These are phyloP conservation scores for Candida cerambycidarum DNA, from an alignment of 805 yeast species.

Conservation along the genomic window DNA sequence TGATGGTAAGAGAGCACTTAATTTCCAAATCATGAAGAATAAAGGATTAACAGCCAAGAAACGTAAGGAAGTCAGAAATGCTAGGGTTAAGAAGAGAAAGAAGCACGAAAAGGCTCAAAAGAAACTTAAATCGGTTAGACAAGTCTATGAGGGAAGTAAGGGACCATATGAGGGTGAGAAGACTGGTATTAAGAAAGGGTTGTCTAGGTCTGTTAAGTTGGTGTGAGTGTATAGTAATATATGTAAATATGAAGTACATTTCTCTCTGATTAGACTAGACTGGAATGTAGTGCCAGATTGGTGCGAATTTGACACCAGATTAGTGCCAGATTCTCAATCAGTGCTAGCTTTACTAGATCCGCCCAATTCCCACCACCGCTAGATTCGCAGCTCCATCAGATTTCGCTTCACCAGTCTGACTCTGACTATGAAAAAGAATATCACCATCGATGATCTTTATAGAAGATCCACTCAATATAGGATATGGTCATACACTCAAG, in stretches of 20 bases:
- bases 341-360: too few relatives aligned
- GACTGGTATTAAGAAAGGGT: conserved; percentile 95
- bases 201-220: conserved; percentile 85
- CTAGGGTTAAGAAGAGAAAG: conserved; percentile 98
- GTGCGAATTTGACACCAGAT: too few relatives aligned
- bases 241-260: too few relatives aligned
- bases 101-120: conserved; percentile 93
- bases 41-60: conserved; percentile 93
- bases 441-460: conserved; percentile 83
- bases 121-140: conserved; percentile 87
- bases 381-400: too few relatives aligned
- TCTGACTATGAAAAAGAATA: conserved; percentile 12
- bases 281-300: too few relatives aligned
- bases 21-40: conserved; percentile 92
- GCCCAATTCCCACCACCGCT: too few relatives aligned
- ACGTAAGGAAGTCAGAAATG: conserved; percentile 89
- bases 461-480: conserved; percentile 83
- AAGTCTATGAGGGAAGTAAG: conserved; percentile 71
- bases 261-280: not conserved
- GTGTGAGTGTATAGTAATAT: conserved; percentile 18
- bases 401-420: not conserved
- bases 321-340: too few relatives aligned
- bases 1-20: conserved; percentile 91
- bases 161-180: conserved; percentile 87
- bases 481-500: conserved; percentile 77